These are phyloP conservation scores for Nannochloropsis gaditana DNA, from an alignment of 108 stramenopile species.

Conservation along the genomic window DNA sequence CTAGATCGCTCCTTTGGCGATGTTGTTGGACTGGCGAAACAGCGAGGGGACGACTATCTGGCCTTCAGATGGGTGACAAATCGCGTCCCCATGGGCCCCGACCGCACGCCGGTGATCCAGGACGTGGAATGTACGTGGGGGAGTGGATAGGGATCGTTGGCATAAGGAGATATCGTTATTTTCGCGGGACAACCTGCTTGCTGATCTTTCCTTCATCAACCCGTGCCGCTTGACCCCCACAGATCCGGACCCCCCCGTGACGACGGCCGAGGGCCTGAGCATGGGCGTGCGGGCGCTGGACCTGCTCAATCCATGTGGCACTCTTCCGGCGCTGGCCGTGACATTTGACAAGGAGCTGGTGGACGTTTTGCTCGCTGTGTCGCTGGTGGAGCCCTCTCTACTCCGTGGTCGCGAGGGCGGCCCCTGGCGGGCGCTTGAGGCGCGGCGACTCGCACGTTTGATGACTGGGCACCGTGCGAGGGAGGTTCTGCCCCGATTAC, in stretches of 20 bases:
- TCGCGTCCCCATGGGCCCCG: background rate
- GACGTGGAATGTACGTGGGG: background rate
- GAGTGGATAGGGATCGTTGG: too few species aligned
- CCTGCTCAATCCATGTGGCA: background rate
- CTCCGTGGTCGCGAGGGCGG: background rate
- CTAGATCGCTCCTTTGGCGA: background rate
- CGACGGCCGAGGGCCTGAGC: background rate
- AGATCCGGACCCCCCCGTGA: background rate
- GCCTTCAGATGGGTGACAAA: constrained; percentile 15
- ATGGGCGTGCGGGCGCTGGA: background rate
- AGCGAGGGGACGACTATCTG: background rate
- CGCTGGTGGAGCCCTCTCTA: constrained; percentile 10
- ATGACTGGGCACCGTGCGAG: background rate
- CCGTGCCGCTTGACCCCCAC: background rate
- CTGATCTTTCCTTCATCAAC: background rate
- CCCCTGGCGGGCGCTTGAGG: background rate
- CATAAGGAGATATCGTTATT: too few species aligned
- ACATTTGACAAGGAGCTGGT: background rate
- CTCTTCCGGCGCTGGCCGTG: constrained; percentile 6
- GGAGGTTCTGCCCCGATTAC: background rate
- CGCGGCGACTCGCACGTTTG: constrained; percentile 11
- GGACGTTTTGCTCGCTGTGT: background rate
- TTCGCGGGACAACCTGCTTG: too few species aligned
- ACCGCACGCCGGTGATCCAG: constrained; percentile 16
- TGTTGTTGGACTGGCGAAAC: background rate